These are phyloP conservation scores for Leccinum incarnatum DNA, from an alignment of 768 basidiomycete species.

Conservation along the genomic window DNA sequence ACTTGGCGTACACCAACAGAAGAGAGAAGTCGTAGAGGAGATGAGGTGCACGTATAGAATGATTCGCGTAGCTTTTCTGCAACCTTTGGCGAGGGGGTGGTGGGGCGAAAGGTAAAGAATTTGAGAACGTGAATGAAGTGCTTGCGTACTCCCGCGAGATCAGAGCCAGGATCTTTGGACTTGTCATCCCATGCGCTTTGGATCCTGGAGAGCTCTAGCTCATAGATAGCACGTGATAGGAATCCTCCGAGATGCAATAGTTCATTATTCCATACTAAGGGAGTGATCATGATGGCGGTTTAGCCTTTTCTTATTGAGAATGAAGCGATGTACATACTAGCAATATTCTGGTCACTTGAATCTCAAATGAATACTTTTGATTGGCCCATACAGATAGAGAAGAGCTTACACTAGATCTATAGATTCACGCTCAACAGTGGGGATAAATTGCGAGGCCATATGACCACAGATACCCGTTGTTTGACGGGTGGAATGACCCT, in stretches of 20 bases:
- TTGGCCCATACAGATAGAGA: neutral
- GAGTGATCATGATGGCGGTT: neutral
- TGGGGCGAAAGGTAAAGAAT: slow-evolving; percentile 10
- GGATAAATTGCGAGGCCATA: neutral
- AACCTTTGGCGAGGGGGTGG: slow-evolving; percentile 69
- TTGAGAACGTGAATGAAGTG: slow-evolving; percentile 4
- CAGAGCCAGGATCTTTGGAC: neutral
- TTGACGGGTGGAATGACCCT: neutral
- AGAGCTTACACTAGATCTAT: neutral
- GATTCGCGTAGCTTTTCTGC: slow-evolving; percentile 65
- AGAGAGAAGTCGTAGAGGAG: neutral
- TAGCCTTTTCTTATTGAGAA: neutral
- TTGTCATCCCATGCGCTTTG: neutral
- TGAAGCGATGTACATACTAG: neutral
- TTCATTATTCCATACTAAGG: neutral
- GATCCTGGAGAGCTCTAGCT: neutral
- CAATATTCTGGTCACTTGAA: neutral
- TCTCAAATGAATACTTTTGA: too few relatives aligned
- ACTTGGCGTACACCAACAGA: slow-evolving; percentile 52
- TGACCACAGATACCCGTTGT: neutral
- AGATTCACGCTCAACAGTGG: neutral
- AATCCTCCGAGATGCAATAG: neutral
- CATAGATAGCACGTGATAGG: neutral
- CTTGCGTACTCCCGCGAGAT: neutral
- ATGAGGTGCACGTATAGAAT: slow-evolving; percentile 64